Percentiles rank a stretch among this genome's conserved stretches.
Evolutionary conservation across 2,329 filamentous ascomycete genomes (phyloP).

Genomic region (Pestalotiopsis sp.): DNA sequence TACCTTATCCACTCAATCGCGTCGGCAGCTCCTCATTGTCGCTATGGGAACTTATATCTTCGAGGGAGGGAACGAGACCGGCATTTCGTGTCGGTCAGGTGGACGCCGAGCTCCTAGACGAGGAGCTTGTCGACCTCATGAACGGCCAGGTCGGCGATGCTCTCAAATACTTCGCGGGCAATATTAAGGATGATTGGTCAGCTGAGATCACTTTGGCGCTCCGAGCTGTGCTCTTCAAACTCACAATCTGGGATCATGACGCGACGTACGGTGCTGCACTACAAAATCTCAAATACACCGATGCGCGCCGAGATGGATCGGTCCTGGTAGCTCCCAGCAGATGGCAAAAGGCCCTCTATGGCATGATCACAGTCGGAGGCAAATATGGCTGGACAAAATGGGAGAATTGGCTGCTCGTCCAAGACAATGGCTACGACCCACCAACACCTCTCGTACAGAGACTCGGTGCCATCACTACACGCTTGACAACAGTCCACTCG

Average conservation of each 20-base stretch:
- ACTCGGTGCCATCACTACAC: slow-evolving; percentile 71
- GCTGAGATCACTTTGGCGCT: slow-evolving; percentile 81
- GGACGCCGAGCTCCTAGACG: slow-evolving; percentile 91
- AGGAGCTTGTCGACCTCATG: slow-evolving; percentile 85
- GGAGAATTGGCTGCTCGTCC: slow-evolving; percentile 81
- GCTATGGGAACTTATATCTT: slow-evolving; percentile 72
- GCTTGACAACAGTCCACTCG: slow-evolving; percentile 74
- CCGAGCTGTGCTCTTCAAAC: slow-evolving; percentile 83
- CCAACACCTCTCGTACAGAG: slow-evolving; percentile 52
- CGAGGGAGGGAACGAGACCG: slow-evolving; percentile 78
- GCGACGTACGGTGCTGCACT: slow-evolving; percentile 92
- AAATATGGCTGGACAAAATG: slow-evolving; percentile 90
- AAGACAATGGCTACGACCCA: slow-evolving; percentile 74
- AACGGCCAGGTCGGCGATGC: slow-evolving; percentile 86
- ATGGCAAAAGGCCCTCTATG: slow-evolving; percentile 84
- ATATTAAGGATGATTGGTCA: slow-evolving; percentile 84
- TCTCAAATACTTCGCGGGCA: slow-evolving; percentile 77
- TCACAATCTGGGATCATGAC: slow-evolving; percentile 95
- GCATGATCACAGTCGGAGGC: slow-evolving; percentile 82
- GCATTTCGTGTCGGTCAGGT: slow-evolving; percentile 94
- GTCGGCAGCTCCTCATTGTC: slow-evolving; percentile 50
- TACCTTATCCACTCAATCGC: slow-evolving; percentile 66
- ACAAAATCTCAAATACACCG: slow-evolving; percentile 88
- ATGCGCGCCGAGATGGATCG: slow-evolving; percentile 69
- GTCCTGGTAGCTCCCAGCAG: slow-evolving; percentile 72